Evolutionary conservation across 73 alveolate genomes (phyloP).

Genomic region (Paramecium octaurelia): DNA sequence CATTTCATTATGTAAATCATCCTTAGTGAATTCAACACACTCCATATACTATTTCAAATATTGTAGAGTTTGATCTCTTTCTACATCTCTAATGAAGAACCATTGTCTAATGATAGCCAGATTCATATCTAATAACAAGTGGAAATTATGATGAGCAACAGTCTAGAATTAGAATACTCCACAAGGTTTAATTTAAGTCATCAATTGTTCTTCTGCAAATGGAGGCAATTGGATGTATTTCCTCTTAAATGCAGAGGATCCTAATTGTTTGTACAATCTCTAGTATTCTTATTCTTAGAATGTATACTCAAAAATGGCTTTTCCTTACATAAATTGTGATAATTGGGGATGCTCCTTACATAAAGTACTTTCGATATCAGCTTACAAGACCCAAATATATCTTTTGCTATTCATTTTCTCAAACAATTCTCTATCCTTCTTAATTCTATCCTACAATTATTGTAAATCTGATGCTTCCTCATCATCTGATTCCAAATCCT

Average conservation of each 20-base stretch:
- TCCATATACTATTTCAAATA: slow-evolving; percentile 34
- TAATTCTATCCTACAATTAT: slow-evolving; percentile 32
- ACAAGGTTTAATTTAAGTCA: slow-evolving; percentile 7
- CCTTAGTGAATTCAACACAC: slow-evolving; percentile 38
- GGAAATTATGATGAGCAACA: slow-evolving; percentile 2
- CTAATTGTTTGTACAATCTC: not conserved
- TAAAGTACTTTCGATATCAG: slow-evolving; percentile 23
- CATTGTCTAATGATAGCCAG: slow-evolving; percentile 35
- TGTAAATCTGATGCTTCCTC: slow-evolving; percentile 39
- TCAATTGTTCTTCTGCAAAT: not conserved
- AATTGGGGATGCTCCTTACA: slow-evolving; percentile 41
- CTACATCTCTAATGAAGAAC: slow-evolving; percentile 8
- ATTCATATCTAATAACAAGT: not conserved
- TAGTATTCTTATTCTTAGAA: not conserved
- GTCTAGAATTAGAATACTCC: slow-evolving; percentile 10
- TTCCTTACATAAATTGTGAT: not conserved
- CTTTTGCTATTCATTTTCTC: slow-evolving; percentile 32
- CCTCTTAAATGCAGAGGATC: not conserved
- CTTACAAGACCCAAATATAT: slow-evolving; percentile 24
- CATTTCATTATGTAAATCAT: slow-evolving; percentile 16
- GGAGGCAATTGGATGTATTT: not conserved
- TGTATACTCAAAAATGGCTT: slow-evolving; percentile 23
- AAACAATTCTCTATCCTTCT: slow-evolving; percentile 45
- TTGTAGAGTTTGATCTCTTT: not conserved
- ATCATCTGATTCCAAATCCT: slow-evolving; percentile 24